Conservation (phyloP, 805 yeast species). For the Zygoascus flipseniorum region DNA sequence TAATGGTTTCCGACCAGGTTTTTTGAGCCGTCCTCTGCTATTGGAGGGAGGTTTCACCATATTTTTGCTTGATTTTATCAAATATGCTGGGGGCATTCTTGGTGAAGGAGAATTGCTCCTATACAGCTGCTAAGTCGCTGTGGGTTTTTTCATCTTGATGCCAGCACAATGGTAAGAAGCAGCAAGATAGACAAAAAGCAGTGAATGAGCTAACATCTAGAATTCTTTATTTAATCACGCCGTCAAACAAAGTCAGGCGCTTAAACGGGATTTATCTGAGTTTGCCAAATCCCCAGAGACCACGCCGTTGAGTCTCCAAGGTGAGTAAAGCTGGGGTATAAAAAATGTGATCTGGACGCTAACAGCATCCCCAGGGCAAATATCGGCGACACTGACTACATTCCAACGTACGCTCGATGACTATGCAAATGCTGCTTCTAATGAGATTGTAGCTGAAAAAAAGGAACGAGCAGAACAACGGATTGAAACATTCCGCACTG, state of each 20-base stretch:
- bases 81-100: too few species aligned
- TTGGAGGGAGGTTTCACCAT: too few species aligned
- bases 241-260: constrained; percentile 67
- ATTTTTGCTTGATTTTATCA: too few species aligned
- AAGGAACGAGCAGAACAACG: constrained; percentile 53
- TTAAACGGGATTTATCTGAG: constrained; percentile 57
- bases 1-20: too few species aligned
- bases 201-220: constrained; percentile 28
- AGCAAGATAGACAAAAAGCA: background rate
- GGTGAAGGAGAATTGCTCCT: too few species aligned
- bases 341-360: background rate
- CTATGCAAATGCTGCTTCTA: constrained; percentile 48
- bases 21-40: too few species aligned
- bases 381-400: constrained; percentile 71
- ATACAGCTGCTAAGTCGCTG: too few species aligned
- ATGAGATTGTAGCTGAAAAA: constrained; percentile 48
- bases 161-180: background rate
- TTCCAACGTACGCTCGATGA: constrained; percentile 70
- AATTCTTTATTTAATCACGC: constrained; percentile 88
- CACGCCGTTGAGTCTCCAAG: constrained; percentile 69
- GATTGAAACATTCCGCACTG: constrained; percentile 44
- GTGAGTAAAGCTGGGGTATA: constrained; percentile 23
- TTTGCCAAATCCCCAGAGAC: constrained; percentile 52
- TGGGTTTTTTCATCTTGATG: background rate
- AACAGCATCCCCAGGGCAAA: constrained; percentile 37